Conservation (phyloP, 2,329 filamentous ascomycete genomes). For the Xylariaceae sp. region DNA sequence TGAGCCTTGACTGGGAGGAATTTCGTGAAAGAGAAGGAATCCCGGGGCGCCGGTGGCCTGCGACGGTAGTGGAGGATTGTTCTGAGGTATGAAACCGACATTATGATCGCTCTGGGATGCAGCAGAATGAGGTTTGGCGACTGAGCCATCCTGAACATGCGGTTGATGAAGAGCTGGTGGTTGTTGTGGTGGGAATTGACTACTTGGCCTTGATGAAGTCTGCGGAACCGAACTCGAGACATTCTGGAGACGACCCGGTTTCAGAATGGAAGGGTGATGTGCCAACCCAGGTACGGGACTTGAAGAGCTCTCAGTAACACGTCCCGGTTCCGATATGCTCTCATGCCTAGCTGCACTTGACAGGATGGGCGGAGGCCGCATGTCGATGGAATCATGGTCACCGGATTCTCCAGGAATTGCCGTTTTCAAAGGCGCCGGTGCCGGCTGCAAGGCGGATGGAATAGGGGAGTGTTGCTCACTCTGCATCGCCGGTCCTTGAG, state of each 20-base stretch:
- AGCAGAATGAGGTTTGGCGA: too few relatives aligned
- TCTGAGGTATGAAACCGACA: too few relatives aligned
- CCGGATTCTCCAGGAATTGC: background rate
- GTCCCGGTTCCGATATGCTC: conserved; percentile 8
- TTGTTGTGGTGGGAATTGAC: too few relatives aligned
- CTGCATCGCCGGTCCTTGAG: background rate
- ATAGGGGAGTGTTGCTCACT: conserved; percentile 7
- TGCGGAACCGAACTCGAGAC: background rate
- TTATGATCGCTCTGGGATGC: too few relatives aligned
- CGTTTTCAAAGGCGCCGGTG: conserved; percentile 5
- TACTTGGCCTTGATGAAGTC: too few relatives aligned
- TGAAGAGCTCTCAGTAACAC: background rate
- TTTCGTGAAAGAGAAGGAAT: conserved; percentile 22
- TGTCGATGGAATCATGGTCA: too few relatives aligned
- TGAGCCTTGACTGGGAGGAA: conserved; percentile 6
- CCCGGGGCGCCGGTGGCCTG: conserved; percentile 16
- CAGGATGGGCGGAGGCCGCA: conserved; percentile 6
- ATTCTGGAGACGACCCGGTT: conserved; percentile 12
- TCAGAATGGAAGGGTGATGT: conserved; percentile 12
- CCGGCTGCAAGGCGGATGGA: conserved; percentile 12
- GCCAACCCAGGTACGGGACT: conserved; percentile 4
- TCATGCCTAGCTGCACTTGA: conserved; percentile 18
- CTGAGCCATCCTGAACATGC: too few relatives aligned
- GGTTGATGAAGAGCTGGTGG: too few relatives aligned
- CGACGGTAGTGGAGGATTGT: conserved; percentile 3